phyloP scores from a whole-genome alignment of 2,329 filamentous ascomycete species.

The Basipetospora chlamydospora region DNA sequence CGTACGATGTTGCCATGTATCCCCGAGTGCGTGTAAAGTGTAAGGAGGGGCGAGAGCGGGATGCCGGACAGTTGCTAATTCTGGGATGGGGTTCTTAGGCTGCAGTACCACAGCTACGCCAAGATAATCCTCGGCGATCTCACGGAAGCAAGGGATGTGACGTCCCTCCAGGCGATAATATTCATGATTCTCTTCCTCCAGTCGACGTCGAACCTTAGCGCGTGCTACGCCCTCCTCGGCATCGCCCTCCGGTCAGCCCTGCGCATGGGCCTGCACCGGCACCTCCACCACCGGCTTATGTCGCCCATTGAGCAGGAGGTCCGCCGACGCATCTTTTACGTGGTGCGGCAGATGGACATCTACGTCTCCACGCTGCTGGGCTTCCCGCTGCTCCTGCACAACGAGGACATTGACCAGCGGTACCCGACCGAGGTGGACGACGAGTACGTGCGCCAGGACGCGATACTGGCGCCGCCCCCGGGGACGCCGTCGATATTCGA shows the following conservation, averaged over 20 bases:
- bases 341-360: constrained; percentile 55
- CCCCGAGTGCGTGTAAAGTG: too few species aligned
- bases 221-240: constrained; percentile 68
- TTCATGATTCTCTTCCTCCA: constrained; percentile 75
- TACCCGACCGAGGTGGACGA: constrained; percentile 52
- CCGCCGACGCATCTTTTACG: constrained; percentile 51
- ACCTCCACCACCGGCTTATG: constrained; percentile 48
- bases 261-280: constrained; percentile 63
- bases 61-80: too few species aligned
- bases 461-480: constrained; percentile 37
- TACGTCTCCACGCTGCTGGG: constrained; percentile 55
- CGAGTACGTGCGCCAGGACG: constrained; percentile 47
- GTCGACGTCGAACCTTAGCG: constrained; percentile 62
- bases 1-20: too few species aligned
- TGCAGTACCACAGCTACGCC: constrained; percentile 60
- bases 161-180: constrained; percentile 58
- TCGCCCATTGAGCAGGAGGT: constrained; percentile 49
- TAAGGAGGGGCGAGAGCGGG: too few species aligned
- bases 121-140: constrained; percentile 50
- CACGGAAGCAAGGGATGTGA: constrained; percentile 58
- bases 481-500: constrained; percentile 45
- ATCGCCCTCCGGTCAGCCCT: constrained; percentile 64
- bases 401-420: constrained; percentile 53
- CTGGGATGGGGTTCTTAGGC: constrained; percentile 30
- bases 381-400: constrained; percentile 47